Conservation (phyloP, 2,329 filamentous ascomycete species). For the Myriosclerotinia curreyana region DNA sequence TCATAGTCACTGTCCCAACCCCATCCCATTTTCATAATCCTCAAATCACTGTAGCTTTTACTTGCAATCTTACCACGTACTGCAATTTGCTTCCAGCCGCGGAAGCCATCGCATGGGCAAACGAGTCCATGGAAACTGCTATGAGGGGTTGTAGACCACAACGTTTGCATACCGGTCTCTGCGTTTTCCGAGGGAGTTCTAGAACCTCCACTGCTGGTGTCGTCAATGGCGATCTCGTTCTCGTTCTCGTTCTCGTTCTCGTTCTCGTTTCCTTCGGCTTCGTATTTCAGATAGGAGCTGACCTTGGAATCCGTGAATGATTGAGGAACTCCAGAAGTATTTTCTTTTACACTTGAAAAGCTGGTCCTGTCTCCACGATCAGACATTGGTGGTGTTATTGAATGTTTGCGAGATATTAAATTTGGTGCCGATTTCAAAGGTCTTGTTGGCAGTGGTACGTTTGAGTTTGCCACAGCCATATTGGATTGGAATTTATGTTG, state of each 20-base stretch:
- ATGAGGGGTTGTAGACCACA: constrained; percentile 45
- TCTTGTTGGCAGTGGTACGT: constrained; percentile 15
- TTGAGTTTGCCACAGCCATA: constrained; percentile 21
- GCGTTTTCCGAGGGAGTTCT: constrained; percentile 33
- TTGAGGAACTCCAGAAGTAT: constrained; percentile 48
- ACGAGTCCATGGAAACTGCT: constrained; percentile 58
- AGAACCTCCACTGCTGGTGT: constrained; percentile 27
- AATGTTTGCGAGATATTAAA: constrained; percentile 17
- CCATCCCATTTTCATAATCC: constrained; percentile 55
- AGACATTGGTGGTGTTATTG: constrained; percentile 26
- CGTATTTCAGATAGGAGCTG: constrained; percentile 47
- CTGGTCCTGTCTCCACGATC: constrained; percentile 36
- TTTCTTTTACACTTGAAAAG: constrained; percentile 39
- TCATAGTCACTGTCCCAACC: constrained; percentile 40
- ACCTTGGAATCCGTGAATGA: constrained; percentile 62
- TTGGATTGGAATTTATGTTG: neutral
- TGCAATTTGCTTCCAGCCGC: constrained; percentile 61
- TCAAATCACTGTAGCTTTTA: constrained; percentile 59
- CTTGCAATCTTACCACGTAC: constrained; percentile 55
- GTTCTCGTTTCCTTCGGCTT: constrained; percentile 31
- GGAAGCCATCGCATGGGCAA: constrained; percentile 55
- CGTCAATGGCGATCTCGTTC: constrained; percentile 51
- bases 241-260: constrained; percentile 49
- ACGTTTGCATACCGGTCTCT: constrained; percentile 20
- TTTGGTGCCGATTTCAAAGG: constrained; percentile 19